Conservation (phyloP, 108 stramenopile genomes). For the Conticribra guillardii region DNA sequence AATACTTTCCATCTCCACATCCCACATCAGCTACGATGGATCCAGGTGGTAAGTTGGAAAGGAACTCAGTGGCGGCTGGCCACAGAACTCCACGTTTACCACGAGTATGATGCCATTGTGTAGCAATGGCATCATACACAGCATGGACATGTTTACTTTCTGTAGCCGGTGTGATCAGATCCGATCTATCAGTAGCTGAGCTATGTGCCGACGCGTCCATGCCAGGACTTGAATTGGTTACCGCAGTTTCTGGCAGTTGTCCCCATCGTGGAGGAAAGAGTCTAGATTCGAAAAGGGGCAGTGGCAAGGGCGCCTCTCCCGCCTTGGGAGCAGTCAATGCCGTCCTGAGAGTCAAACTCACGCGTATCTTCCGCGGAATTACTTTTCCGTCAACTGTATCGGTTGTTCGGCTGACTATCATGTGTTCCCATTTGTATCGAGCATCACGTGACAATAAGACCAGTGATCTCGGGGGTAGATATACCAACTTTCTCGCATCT, state of each 20-base stretch:
- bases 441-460: conserved; percentile 78
- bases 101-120: conserved; percentile 97
- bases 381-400: conserved; percentile 79
- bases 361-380: conserved; percentile 63
- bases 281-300: conserved; percentile 58
- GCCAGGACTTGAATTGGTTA: neutral
- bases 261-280: conserved; percentile 78
- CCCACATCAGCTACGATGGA: conserved; percentile 95
- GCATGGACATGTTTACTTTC: conserved; percentile 94
- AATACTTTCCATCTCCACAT: conserved; percentile 98
- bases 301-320: conserved; percentile 28
- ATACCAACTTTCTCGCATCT: conserved; percentile 61
- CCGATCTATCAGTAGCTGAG: conserved; percentile 19
- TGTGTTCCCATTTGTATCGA: conserved; percentile 88
- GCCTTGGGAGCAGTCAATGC: conserved; percentile 59
- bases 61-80: conserved; percentile 93
- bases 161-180: conserved; percentile 75
- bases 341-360: conserved; percentile 85
- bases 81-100: conserved; percentile 94
- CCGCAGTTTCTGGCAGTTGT: conserved; percentile 16
- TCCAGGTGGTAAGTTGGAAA: conserved; percentile 72
- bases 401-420: conserved; percentile 85
- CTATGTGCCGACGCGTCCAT: neutral
- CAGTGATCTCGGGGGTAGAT: conserved; percentile 75
- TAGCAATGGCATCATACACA: conserved; percentile 97